Evolutionary conservation across 371 early-diverging fungal genomes (phyloP), one percentile per base, ranked within the genome.

Genomic region (Mortierella sp.): DNA sequence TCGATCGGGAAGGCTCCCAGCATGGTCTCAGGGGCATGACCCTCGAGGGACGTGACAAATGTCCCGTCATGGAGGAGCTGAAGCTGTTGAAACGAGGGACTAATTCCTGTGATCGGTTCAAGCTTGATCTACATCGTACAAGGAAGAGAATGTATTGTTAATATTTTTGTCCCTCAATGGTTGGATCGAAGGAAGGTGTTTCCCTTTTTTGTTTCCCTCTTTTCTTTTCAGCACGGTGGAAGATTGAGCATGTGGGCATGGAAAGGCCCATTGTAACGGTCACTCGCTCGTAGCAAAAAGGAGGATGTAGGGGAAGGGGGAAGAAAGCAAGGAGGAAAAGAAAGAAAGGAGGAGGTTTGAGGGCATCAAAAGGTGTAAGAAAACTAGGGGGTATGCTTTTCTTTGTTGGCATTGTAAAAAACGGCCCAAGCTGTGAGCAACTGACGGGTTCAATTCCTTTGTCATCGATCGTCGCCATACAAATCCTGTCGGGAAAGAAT

Each of bases 71-170:
- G 88, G 77, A 91, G 91, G 7, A 98, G 90, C 21, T 86, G 76
- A 18, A 98, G 79, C 54, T 88, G 83, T 90, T 96, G 96, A 76
- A 94, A 92, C 4, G 85, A 70, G 8, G 92, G 84, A 10, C 96
- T 95, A 46, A 98, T 94, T 58, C 99, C 99, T 0, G 98, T 97
- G 74, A 99, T 96, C 38, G 98, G 95, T 79, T 97, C 98, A 5
- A 99, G 92, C 77, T 95, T 94, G 71, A 91, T 90, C 94, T 97
- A 80, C 49, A 48, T 1, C 0, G 27, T 35, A 63, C n/a, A 27
- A 27, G 21, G 32, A 32, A 35, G 32, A 32, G 4, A 32, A 18
- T 2, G 1, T 3, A 35, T 32, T 35, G 29, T 63, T 35, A 18
- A 1, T 68, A 35, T 21, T 8, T 38, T 68, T 21, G 38, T 41